phyloP scores from a whole-genome alignment of 2,329 filamentous ascomycete species.

The Hirsutella thompsonii region DNA sequence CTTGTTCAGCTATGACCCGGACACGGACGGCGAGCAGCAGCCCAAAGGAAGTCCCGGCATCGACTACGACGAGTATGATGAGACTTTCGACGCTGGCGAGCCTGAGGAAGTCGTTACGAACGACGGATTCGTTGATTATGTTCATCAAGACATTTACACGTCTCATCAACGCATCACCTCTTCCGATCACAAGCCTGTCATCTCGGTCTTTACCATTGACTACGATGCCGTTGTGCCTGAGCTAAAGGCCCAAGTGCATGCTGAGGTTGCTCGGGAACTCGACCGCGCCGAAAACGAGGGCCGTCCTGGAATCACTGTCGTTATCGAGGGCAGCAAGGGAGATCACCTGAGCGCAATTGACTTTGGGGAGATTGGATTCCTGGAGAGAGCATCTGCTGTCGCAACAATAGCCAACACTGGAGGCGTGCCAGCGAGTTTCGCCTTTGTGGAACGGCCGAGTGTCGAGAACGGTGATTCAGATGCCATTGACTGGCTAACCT shows the following conservation, averaged over 20 bases:
- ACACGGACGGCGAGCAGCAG: slow-evolving; percentile 48
- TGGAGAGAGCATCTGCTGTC: slow-evolving; percentile 49
- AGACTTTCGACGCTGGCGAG: slow-evolving; percentile 27
- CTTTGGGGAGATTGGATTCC: slow-evolving; percentile 64
- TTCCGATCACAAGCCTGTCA: slow-evolving; percentile 89
- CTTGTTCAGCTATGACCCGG: slow-evolving; percentile 82
- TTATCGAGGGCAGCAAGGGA: slow-evolving; percentile 49
- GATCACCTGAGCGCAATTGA: slow-evolving; percentile 48
- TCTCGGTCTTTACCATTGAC: slow-evolving; percentile 68
- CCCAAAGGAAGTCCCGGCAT: slow-evolving; percentile 19
- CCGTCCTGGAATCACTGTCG: slow-evolving; percentile 67
- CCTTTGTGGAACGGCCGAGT: slow-evolving; percentile 61
- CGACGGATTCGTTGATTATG: slow-evolving; percentile 41
- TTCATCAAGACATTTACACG: slow-evolving; percentile 55
- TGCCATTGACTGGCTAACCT: slow-evolving; percentile 54
- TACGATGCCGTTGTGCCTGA: slow-evolving; percentile 82
- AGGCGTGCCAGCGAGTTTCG: slow-evolving; percentile 64
- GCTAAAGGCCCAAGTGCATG: slow-evolving; percentile 69
- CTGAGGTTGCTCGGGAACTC: slow-evolving; percentile 76
- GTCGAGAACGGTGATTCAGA: slow-evolving; percentile 28
- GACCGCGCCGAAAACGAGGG: slow-evolving; percentile 89
- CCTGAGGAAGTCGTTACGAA: slow-evolving; percentile 40
- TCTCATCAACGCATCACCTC: slow-evolving; percentile 84
- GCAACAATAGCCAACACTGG: slow-evolving; percentile 90
- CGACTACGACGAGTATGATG: slow-evolving; percentile 48